Evolutionary conservation across 352 stramenopile genomes (phyloP), one percentile per base, ranked within the genome.

Genomic region (Globisporangium yorkense): DNA sequence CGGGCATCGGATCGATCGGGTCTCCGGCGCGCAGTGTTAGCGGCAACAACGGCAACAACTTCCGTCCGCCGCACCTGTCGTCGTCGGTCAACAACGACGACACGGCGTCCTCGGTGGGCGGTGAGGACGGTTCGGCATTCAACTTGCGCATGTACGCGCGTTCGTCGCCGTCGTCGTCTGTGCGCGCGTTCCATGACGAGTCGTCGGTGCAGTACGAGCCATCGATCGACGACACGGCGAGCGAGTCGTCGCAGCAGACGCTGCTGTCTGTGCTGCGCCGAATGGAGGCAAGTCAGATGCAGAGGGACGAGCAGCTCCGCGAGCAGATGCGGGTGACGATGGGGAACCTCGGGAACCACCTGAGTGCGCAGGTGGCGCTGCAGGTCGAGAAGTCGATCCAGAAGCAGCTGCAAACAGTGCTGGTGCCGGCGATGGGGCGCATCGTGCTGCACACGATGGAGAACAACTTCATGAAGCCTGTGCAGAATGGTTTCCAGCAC

Each of bases 371-470:
- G 24, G 67, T 86, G 12, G 75, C 79, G 3, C 70, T 66, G 3
- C 84, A 94, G 56, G 76, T 92, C 12, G 84, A 94, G 56, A 92
- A 91, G 61, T 83, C 81, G 37, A 82, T 94, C 49, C 78, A 89
- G 58, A 90, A 90, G 65, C 84, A 94, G 57, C 65, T 94, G 51
- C 84, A 94, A 63, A 85, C 67, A 1, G 75, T 94, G 43, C 62
- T 94, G 16, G 82, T 94, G 35, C 84, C 84, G 9, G 84, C 84
- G 6, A 94, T 94, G 78, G 84, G 81, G 3, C 84, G 84, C 43
- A 94, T 94, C 33, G 84, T 94, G 10, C 55, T 94, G 46, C 84
- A 94, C 56, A 94, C 84, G 9, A 94, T 94, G 84, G 84, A 94
- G 59, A 89, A 91, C 67, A 94, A 91, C 56, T 91, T 92, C 43